Base-by-base conservation (phyloP, 495 filamentous ascomycete species). In the Thozetella sp. region DNA sequence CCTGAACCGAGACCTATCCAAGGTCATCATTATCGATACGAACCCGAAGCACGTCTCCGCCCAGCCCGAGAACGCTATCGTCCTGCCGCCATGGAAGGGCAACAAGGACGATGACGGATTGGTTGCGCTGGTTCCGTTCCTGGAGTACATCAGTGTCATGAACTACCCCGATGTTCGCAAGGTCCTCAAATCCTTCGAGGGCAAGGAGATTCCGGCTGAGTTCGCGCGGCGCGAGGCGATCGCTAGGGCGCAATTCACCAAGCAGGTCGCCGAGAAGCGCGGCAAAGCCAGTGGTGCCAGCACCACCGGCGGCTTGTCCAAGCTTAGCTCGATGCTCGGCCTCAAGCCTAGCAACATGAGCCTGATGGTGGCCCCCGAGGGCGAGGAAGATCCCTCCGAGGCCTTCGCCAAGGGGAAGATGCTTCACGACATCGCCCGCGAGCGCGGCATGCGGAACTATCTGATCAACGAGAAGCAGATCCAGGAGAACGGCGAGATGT, bases 81-180 rank as follows among this genome's bases (percentile, higher is more conserved):
- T 97, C 53, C 81, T 99, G 46, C 86, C 90, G 25, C 91, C 91
- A 64, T 99, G 96, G 95, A 89, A 83, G 52, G 96, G 95, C 46
- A 83, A 93, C 54, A 76, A 86, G 30, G 84, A 88, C 59, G 93
- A 98, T 72, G 89, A 86, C 64, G 91, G 90, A 24, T 86, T 99
- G 13, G 90, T 99, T 30, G 83, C 87, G 4, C 76, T 97, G 43
- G 94, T 99, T 46, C 94, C 96, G 10, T 96, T 99, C 85, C 86
- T 99, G 25, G 95, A 99, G 77, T 97, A 96, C 73, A 84, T 98
- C 59, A 91, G 91, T 54, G 91, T 91, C n/a, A 96, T 98, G 92
- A 87, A 90, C 55, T 89, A 90, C 61, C 79, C 83, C 24, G 96
- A 99, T 64, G 90, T 93, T 20, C 88, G 95, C 22, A 83, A 88